A percentile compares a stretch with the other conserved stretches of the same genome.
Evolutionary conservation across 768 basidiomycete genomes (phyloP).

Genomic region (Kwoniella dendrophila): DNA sequence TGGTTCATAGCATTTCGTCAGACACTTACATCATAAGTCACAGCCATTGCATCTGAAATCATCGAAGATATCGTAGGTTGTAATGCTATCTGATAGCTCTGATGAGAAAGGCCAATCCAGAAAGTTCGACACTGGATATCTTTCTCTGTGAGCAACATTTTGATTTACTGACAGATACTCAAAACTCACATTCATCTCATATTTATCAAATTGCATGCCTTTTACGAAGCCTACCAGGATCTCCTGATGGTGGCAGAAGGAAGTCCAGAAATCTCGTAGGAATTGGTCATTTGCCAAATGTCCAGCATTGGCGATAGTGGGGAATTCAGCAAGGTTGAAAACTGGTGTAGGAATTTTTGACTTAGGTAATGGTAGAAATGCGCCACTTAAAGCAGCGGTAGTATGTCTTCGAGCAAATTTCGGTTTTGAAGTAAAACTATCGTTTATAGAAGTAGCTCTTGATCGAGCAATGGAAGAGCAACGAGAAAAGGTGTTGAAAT

Average conservation of each 20-base stretch:
- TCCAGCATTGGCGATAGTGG: constrained; percentile 81
- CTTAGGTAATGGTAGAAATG: background rate
- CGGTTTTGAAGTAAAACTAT: constrained; percentile 4
- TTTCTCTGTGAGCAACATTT: background rate
- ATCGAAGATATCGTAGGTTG: constrained; percentile 83
- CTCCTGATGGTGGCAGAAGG: constrained; percentile 91
- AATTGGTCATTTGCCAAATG: constrained; percentile 53
- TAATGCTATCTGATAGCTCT: constrained; percentile 84
- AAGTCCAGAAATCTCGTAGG: constrained; percentile 66
- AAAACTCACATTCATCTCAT: constrained; percentile 68
- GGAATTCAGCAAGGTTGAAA: constrained; percentile 76
- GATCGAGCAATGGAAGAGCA: constrained; percentile 2
- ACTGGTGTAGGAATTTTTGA: constrained; percentile 60
- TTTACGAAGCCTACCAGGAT: constrained; percentile 75
- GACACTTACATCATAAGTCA: constrained; percentile 81
- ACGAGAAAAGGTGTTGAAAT: constrained; percentile 12
- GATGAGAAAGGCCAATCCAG: constrained; percentile 73
- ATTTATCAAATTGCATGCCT: constrained; percentile 81
- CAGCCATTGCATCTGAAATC: constrained; percentile 86
- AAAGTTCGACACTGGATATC: constrained; percentile 66
- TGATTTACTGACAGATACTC: background rate
- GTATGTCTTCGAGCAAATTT: constrained; percentile 29
- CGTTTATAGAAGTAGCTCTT: constrained; percentile 18
- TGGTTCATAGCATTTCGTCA: background rate
- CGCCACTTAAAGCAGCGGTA: constrained; percentile 15